Percentiles rank a stretch among this genome's conserved stretches.
Evolutionary conservation across 2,329 filamentous ascomycete genomes (phyloP).

Genomic region (Exophiala phaeomuriformis): DNA sequence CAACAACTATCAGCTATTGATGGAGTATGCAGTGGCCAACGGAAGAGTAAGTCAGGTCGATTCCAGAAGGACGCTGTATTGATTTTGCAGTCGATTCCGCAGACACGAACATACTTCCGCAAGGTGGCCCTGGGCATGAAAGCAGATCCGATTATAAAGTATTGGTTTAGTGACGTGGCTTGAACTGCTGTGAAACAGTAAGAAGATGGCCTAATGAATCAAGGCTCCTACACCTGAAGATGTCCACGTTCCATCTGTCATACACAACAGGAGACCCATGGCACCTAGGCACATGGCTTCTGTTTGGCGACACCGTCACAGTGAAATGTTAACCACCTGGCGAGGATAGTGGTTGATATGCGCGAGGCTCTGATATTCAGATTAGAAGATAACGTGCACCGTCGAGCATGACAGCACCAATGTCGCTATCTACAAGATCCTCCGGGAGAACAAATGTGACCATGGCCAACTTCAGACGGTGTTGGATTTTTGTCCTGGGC

Average conservation of each 20-base stretch:
- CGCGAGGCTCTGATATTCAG: too few relatives aligned
- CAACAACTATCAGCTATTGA: constrained; percentile 28
- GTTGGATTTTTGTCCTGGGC: background rate
- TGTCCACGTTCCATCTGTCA: background rate
- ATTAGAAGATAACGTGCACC: too few relatives aligned
- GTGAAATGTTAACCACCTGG: too few relatives aligned
- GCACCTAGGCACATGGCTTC: background rate
- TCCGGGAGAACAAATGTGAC: background rate
- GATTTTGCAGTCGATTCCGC: constrained; percentile 19
- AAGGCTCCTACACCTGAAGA: too few relatives aligned
- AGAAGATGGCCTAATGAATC: too few relatives aligned
- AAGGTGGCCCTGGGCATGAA: constrained; percentile 21
- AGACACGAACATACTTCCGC: constrained; percentile 24
- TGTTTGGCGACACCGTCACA: background rate
- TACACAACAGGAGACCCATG: background rate
- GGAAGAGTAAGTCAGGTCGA: constrained; percentile 30
- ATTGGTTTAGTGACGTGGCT: constrained; percentile 18
- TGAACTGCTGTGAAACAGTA: background rate
- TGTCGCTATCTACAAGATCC: too few relatives aligned
- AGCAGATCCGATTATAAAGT: constrained; percentile 21
- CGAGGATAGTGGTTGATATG: too few relatives aligned
- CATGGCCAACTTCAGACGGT: background rate
- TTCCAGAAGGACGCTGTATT: background rate
- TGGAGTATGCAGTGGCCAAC: constrained; percentile 35
- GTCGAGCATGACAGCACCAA: too few relatives aligned